These are phyloP conservation scores for Proliferodiscus dingleyae DNA, from an alignment of 2,329 filamentous ascomycete genomes.

Conservation along the genomic window DNA sequence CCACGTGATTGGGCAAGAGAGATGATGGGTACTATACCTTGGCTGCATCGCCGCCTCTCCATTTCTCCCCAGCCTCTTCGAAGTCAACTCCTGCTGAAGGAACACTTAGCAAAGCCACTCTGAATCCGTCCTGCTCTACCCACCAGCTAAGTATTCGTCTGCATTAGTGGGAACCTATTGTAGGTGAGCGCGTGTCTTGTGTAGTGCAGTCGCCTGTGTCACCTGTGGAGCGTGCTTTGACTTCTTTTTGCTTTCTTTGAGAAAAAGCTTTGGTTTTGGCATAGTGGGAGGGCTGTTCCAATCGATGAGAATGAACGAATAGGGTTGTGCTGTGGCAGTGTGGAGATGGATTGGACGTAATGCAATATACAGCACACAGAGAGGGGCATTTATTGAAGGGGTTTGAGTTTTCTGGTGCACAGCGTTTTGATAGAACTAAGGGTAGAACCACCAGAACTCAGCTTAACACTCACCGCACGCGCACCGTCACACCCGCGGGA, in stretches of 20 bases:
- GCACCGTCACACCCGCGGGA: too few species aligned
- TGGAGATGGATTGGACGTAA: too few species aligned
- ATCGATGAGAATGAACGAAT: too few species aligned
- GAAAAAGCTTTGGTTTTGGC: constrained; percentile 30
- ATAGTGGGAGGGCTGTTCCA: too few species aligned
- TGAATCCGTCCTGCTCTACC: constrained; percentile 9
- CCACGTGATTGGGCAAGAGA: constrained; percentile 1
- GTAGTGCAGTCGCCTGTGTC: neutral
- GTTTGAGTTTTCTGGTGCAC: too few species aligned
- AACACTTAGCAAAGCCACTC: constrained; percentile 9
- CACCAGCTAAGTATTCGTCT: constrained; percentile 63
- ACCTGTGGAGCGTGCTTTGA: constrained; percentile 28
- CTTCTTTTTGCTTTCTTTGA: constrained; percentile 38
- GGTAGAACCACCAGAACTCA: too few species aligned
- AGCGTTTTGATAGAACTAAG: too few species aligned
- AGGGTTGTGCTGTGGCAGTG: too few species aligned
- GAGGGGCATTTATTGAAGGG: too few species aligned
- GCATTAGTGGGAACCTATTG: constrained; percentile 51
- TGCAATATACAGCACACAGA: too few species aligned
- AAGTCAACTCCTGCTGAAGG: constrained; percentile 59
- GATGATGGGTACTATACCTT: constrained; percentile 44
- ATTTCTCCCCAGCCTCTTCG: constrained; percentile 71
- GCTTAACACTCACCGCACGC: too few species aligned
- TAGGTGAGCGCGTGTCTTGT: neutral
- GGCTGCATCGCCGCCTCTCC: constrained; percentile 63